phyloP scores from a whole-genome alignment of 75 land plant species.

The Chamaecyparis obtusa region DNA sequence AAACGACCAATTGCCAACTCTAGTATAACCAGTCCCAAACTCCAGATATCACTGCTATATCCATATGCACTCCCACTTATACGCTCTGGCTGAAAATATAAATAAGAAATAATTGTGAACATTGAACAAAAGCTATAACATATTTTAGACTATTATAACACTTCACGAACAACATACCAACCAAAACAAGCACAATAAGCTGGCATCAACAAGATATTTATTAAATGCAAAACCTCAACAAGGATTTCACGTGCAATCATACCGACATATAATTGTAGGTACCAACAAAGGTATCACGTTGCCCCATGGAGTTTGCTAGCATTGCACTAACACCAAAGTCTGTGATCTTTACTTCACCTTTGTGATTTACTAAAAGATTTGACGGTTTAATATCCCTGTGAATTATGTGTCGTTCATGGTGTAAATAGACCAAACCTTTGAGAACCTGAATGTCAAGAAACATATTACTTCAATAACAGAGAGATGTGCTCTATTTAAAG shows the following conservation, averaged over 20 bases:
- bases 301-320: constrained; percentile 72
- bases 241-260: constrained; percentile 19
- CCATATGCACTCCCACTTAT: constrained; percentile 66
- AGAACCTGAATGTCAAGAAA: constrained; percentile 61
- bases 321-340: constrained; percentile 98
- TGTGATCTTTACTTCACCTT: constrained; percentile 96
- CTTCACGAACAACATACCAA: background rate
- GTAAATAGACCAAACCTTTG: constrained; percentile 78
- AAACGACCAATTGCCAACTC: constrained; percentile 90
- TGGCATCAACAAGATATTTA: background rate
- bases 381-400: constrained; percentile 97
- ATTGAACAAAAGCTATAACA: background rate
- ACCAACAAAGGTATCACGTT: constrained; percentile 90
- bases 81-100: constrained; percentile 76
- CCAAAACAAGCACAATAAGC: background rate
- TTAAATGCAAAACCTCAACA: background rate
- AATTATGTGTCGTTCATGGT: constrained; percentile 83
- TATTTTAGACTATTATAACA: background rate
- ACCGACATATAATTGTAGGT: constrained; percentile 97
- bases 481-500: background rate
- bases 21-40: constrained; percentile 76
- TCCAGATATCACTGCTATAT: constrained; percentile 91
- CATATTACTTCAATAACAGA: background rate
- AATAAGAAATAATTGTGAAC: background rate
- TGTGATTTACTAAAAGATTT: constrained; percentile 83